A percentile compares a stretch with the other conserved stretches of the same genome.
Evolutionary conservation across 768 basidiomycete genomes (phyloP).

Genomic region (Stropharia rugosoannulata): DNA sequence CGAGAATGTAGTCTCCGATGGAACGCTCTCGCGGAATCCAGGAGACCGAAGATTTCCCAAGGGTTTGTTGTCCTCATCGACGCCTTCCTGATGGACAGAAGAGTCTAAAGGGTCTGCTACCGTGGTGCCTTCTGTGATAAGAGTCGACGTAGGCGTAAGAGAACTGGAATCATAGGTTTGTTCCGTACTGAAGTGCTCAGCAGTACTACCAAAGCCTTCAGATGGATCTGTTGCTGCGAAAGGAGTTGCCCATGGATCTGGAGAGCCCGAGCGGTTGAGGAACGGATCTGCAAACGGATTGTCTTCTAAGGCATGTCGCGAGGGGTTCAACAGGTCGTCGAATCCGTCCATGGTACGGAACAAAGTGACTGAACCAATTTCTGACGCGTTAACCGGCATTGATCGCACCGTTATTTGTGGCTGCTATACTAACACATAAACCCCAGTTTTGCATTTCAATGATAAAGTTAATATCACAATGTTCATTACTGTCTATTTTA

Average conservation of each 20-base stretch:
- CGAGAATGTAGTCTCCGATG: slow-evolving; percentile 30
- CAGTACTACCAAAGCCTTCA: slow-evolving; percentile 26
- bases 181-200: slow-evolving; percentile 20
- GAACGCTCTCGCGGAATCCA: slow-evolving; percentile 56
- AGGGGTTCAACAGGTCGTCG: slow-evolving; percentile 70
- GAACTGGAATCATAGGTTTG: slow-evolving; percentile 21
- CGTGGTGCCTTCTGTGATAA: slow-evolving; percentile 7
- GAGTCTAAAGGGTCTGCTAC: slow-evolving; percentile 36
- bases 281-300: slow-evolving; percentile 81
- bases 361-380: not conserved
- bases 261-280: slow-evolving; percentile 62
- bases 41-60: slow-evolving; percentile 33
- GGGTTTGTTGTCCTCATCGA: slow-evolving; percentile 34
- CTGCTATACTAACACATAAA: not conserved
- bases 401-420: slow-evolving; percentile 2
- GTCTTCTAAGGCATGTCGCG: slow-evolving; percentile 61
- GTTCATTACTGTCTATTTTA: not conserved
- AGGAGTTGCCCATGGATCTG: slow-evolving; percentile 76
- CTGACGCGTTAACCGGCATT: not conserved
- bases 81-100: slow-evolving; percentile 25
- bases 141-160: slow-evolving; percentile 21
- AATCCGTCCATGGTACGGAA: slow-evolving; percentile 63
- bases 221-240: slow-evolving; percentile 36
- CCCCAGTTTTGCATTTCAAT: not conserved
- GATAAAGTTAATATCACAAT: not conserved